A percentile compares a stretch with the other conserved stretches of the same genome.
phyloP scores from a whole-genome alignment of 83 land plant genomes.

The Picea engelmannii region DNA sequence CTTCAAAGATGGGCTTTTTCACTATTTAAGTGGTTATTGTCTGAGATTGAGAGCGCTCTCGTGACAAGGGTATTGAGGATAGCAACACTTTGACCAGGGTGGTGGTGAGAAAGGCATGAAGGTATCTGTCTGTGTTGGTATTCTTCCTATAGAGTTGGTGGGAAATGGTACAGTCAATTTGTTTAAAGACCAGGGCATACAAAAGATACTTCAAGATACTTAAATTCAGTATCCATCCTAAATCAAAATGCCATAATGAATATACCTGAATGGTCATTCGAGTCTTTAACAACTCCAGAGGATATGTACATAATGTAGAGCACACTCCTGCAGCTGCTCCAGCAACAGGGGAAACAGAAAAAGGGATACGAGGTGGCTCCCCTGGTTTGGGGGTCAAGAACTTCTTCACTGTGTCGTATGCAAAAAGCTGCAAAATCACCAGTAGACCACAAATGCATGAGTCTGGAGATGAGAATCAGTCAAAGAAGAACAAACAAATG shows the following conservation, averaged over 20 bases:
- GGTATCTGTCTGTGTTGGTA: no score
- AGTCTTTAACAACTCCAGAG: slow-evolving; percentile 92
- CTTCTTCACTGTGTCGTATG: slow-evolving; percentile 89
- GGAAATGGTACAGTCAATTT: no score
- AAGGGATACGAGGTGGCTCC: slow-evolving; percentile 53
- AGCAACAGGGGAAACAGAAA: slow-evolving; percentile 85
- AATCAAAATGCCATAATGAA: background rate
- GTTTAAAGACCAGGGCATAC: no score
- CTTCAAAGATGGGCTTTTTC: no score
- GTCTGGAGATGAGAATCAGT: background rate
- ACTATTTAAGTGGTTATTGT: no score
- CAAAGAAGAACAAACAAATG: slow-evolving; percentile 3
- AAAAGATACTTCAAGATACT: background rate
- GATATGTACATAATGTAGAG: slow-evolving; percentile 91
- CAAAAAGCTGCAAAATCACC: slow-evolving; percentile 75
- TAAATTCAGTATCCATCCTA: background rate
- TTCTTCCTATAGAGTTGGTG: no score
- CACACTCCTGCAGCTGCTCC: slow-evolving; percentile 98
- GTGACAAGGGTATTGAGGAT: no score
- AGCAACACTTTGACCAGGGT: no score
- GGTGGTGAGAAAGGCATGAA: no score
- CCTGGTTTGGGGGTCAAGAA: slow-evolving; percentile 65
- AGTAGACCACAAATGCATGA: background rate
- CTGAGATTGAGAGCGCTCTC: no score
- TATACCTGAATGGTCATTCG: slow-evolving; percentile 89